Percentiles rank a stretch among this genome's conserved stretches.
These are phyloP conservation scores for Pyronema domesticum DNA, from an alignment of 495 filamentous ascomycete species.

Conservation along the genomic window DNA sequence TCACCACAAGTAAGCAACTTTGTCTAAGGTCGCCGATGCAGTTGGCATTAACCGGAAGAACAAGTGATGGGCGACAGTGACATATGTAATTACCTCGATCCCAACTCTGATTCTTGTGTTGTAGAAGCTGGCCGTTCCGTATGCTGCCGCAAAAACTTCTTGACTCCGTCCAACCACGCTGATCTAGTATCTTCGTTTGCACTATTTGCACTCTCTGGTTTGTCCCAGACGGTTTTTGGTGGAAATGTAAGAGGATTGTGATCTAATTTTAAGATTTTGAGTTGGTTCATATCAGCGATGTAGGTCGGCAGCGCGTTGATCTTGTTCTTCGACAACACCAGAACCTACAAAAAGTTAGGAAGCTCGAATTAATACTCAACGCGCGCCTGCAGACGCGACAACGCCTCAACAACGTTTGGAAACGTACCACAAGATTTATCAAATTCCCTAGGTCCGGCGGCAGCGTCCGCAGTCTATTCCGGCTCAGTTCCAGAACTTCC, in stretches of 20 bases:
- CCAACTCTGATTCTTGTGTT: slow-evolving; percentile 42
- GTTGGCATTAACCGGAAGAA: not conserved
- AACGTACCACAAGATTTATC: slow-evolving; percentile 32
- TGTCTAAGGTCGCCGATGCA: not conserved
- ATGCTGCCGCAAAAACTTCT: slow-evolving; percentile 52
- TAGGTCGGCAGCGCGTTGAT: slow-evolving; percentile 68
- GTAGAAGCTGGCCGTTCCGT: slow-evolving; percentile 34
- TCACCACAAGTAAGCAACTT: slow-evolving; percentile 2
- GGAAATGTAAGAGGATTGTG: slow-evolving; percentile 66
- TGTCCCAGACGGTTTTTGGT: slow-evolving; percentile 38
- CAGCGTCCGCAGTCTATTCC: slow-evolving; percentile 60
- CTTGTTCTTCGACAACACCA: slow-evolving; percentile 67
- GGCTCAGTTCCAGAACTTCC: slow-evolving; percentile 80
- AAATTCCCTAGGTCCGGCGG: slow-evolving; percentile 66
- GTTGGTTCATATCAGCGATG: slow-evolving; percentile 70
- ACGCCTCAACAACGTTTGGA: slow-evolving; percentile 5
- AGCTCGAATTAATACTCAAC: slow-evolving; percentile 26
- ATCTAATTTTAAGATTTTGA: slow-evolving; percentile 72
- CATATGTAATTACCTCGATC: slow-evolving; percentile 36
- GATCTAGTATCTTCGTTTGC: slow-evolving; percentile 15
- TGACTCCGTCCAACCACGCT: slow-evolving; percentile 37
- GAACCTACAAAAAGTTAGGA: slow-evolving; percentile 39
- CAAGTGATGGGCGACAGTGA: not conserved
- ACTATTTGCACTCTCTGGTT: not conserved
- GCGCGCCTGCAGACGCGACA: not conserved